Percentiles rank a stretch among this genome's conserved stretches.
phyloP scores from a whole-genome alignment of 2,329 filamentous ascomycete species.

The Diplodia intermedia region DNA sequence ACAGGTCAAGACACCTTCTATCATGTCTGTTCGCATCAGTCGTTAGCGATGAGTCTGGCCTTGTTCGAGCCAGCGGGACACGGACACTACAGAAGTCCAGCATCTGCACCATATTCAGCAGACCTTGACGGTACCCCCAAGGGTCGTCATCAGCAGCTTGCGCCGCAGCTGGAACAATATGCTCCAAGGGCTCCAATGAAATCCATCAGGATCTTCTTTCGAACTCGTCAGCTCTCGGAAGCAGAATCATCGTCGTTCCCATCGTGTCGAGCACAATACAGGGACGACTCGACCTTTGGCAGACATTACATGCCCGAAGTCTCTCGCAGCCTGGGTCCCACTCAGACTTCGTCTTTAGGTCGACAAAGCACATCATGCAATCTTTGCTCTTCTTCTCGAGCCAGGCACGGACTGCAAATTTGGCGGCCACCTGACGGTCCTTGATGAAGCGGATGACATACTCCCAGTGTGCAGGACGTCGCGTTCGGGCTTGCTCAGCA shows the following conservation, averaged over 20 bases:
- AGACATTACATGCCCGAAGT: background rate
- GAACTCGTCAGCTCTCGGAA: background rate
- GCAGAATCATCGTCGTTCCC: background rate
- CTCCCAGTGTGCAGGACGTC: background rate
- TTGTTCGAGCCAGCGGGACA: background rate
- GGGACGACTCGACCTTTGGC: background rate
- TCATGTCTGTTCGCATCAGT: background rate
- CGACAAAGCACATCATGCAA: background rate
- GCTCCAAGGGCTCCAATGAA: background rate
- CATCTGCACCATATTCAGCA: too few species aligned
- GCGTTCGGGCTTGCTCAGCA: background rate
- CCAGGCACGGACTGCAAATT: background rate
- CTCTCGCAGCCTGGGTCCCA: background rate
- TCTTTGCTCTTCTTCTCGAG: background rate
- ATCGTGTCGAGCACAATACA: background rate
- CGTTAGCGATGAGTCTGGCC: background rate
- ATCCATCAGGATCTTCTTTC: background rate
- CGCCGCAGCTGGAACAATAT: background rate
- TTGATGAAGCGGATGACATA: background rate
- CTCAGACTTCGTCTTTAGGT: background rate
- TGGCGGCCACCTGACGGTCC: conserved; percentile 1
- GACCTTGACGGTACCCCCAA: background rate
- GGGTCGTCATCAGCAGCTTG: background rate
- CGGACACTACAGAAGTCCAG: too few species aligned
- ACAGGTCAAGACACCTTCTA: background rate